Conservation (phyloP, 495 filamentous ascomycete species). For the Lindgomyces ingoldianus region DNA sequence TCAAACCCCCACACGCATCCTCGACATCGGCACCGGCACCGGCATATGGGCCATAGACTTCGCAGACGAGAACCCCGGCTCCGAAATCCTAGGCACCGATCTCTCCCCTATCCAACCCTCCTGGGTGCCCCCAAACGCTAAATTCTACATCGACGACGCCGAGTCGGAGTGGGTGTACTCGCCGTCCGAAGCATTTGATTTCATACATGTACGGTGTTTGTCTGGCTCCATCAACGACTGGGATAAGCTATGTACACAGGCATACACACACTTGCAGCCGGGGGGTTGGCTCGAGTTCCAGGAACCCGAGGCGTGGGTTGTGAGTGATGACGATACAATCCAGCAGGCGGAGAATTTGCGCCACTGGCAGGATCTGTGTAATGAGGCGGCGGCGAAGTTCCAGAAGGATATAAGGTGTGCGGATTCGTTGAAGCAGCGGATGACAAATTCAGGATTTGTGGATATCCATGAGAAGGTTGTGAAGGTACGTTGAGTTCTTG, state of each 20-base stretch:
- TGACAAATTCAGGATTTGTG: conserved; percentile 37
- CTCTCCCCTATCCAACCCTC: conserved; percentile 41
- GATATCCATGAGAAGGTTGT: conserved; percentile 32
- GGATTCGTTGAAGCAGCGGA: conserved; percentile 21
- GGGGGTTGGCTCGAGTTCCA: conserved; percentile 43
- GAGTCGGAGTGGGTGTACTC: conserved; percentile 38
- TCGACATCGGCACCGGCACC: conserved; percentile 36
- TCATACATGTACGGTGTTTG: conserved; percentile 38
- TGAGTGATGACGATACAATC: conserved; percentile 36
- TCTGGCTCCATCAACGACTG: conserved; percentile 34
- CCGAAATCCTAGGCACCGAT: conserved; percentile 39
- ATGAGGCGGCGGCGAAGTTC: conserved; percentile 20
- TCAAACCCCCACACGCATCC: conserved; percentile 15
- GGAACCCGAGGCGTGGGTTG: conserved; percentile 29
- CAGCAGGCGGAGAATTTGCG: conserved; percentile 3
- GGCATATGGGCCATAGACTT: conserved; percentile 34
- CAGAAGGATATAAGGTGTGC: conserved; percentile 24
- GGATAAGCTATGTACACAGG: conserved; percentile 30
- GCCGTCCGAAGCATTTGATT: conserved; percentile 36
- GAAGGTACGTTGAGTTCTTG: conserved; percentile 15
- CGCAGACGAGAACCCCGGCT: conserved; percentile 24
- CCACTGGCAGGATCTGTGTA: conserved; percentile 18
- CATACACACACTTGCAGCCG: conserved; percentile 26
- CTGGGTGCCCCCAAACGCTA: conserved; percentile 40
- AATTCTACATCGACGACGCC: conserved; percentile 42